Base-by-base conservation (phyloP, 768 basidiomycete genomes). In the Roridomyces roridus region DNA sequence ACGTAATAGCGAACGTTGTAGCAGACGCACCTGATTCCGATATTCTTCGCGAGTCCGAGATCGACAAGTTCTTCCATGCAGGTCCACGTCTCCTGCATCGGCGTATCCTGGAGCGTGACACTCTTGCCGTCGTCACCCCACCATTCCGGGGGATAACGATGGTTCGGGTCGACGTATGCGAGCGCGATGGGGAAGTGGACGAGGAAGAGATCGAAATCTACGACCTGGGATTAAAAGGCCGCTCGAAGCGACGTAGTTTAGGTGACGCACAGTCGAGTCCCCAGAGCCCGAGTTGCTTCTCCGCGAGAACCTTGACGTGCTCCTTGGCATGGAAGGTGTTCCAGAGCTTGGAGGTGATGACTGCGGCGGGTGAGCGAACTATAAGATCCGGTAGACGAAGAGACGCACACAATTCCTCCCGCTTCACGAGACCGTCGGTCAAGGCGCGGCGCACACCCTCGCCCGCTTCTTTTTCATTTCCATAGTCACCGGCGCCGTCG, bases 331-430 rank as follows among this genome's bases (percentile, higher is more conserved):
- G 92, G 79, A 88, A 92, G 6, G 91, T 92, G 74, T 94, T 95
- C 94, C 93, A 95, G 31, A 94, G 77, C 87, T 88, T 95, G 62
- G 91, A 91, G 46, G 91, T 92, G 63, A 96, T 89, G 72, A 91
- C 89, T 91, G 61, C 15, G 36, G 34, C 47, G 49, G 42, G 40
- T 54, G 24, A 54, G 46, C 23, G 37, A 17, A 15, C 18, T 2
- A 44, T 2, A 21, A 7, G 14, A 39, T 40, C 17, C 4, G 34
- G 26, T 25, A 34, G 11, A 21, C 21, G 20, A n/a, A n/a, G n/a
- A n/a, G 14, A 79, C 88, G 75, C 70, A 90, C 89, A 92, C 26
- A 96, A 76, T 12, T 96, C 94, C 71, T 94, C 91, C 31, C 94
- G 83, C 73, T 90, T 93, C 55, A 96, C 89, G 34, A 95, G 68